phyloP scores from a whole-genome alignment of 2,329 filamentous ascomycete species.

The Pseudopithomyces maydicus region DNA sequence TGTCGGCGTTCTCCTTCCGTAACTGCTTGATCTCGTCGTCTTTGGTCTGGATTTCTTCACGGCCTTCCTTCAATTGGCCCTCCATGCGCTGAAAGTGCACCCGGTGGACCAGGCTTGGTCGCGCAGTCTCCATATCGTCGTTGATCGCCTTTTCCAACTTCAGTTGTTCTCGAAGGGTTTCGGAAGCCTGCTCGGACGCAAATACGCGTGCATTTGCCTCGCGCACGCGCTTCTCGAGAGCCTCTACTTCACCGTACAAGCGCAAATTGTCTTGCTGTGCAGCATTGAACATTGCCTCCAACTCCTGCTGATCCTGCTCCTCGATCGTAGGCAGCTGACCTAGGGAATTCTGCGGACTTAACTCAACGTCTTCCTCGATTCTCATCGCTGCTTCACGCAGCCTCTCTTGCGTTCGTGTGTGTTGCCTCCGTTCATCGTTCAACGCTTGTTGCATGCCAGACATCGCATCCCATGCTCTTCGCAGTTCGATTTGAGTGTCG shows the following conservation, averaged over 20 bases:
- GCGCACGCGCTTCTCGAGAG: slow-evolving; percentile 33
- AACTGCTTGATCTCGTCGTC: slow-evolving; percentile 28
- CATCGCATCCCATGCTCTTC: slow-evolving; percentile 38
- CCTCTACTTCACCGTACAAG: slow-evolving; percentile 33
- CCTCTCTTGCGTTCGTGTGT: slow-evolving; percentile 31
- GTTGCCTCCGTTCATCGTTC: slow-evolving; percentile 32
- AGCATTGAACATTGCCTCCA: slow-evolving; percentile 43
- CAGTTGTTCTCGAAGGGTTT: slow-evolving; percentile 29
- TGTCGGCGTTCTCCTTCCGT: slow-evolving; percentile 17
- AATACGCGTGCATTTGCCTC: slow-evolving; percentile 37
- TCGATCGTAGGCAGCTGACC: slow-evolving; percentile 37
- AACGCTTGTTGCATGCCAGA: slow-evolving; percentile 34
- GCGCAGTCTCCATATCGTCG: slow-evolving; percentile 34
- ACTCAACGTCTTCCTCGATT: slow-evolving; percentile 22
- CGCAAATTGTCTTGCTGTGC: slow-evolving; percentile 41
- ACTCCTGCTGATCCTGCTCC: slow-evolving; percentile 38
- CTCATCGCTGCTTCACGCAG: slow-evolving; percentile 26
- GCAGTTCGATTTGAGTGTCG: slow-evolving; percentile 35
- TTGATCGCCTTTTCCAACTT: slow-evolving; percentile 32
- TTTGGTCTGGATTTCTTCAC: slow-evolving; percentile 23
- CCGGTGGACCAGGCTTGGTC: slow-evolving; percentile 39
- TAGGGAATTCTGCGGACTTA: slow-evolving; percentile 14
- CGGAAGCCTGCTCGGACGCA: slow-evolving; percentile 27
- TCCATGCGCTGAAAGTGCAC: slow-evolving; percentile 43
- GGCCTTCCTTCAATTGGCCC: slow-evolving; percentile 33